phyloP scores from a whole-genome alignment of 2,329 filamentous ascomycete genomes.

The Hypoxylon sp. region DNA sequence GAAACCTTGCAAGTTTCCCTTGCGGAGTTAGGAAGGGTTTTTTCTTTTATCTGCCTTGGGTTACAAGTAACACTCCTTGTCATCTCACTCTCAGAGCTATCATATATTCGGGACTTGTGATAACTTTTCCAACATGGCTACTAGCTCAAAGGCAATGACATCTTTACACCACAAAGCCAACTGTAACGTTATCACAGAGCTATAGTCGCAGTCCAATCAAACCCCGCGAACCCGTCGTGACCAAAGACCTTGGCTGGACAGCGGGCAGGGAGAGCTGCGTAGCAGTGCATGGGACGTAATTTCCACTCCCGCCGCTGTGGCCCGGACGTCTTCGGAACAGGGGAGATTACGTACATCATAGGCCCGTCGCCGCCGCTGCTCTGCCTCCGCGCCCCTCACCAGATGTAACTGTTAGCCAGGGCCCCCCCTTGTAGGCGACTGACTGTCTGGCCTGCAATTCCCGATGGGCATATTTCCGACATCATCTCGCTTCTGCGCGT shows the following conservation, averaged over 20 bases:
- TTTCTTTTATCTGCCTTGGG: too few species aligned
- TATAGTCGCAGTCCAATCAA: not conserved
- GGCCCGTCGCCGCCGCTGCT: not conserved
- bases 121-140: too few species aligned
- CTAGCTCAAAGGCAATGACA: too few species aligned
- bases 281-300: not conserved
- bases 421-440: too few species aligned
- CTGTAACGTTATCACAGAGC: not conserved
- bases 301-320: not conserved
- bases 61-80: too few species aligned
- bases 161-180: too few species aligned
- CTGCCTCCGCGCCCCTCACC: not conserved
- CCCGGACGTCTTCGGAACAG: not conserved
- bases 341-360: not conserved
- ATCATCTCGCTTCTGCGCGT: not conserved
- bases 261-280: not conserved
- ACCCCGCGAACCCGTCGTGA: not conserved
- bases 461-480: not conserved
- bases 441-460: not conserved
- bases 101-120: too few species aligned
- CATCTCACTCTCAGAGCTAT: too few species aligned
- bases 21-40: too few species aligned
- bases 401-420: not conserved
- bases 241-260: not conserved
- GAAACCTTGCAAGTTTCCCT: too few species aligned